phyloP scores from a whole-genome alignment of 2,329 filamentous ascomycete genomes.

The Chrysosporium keratinophilum region DNA sequence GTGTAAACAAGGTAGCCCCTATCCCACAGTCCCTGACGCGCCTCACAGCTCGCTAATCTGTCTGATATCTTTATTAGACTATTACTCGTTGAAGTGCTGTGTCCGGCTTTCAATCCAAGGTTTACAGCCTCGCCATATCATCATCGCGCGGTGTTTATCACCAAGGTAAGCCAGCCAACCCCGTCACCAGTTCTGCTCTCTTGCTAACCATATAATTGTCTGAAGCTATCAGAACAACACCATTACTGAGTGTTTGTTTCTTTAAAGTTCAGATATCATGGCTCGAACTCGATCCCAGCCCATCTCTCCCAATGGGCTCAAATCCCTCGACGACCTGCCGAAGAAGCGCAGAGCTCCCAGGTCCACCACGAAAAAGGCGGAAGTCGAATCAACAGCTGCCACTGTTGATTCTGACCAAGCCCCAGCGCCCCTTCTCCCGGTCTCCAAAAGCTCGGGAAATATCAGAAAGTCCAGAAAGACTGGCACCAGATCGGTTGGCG shows the following conservation, averaged over 20 bases:
- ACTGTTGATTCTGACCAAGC: not conserved
- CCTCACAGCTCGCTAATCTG: no score
- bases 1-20: no score
- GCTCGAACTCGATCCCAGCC: slow-evolving; percentile 31
- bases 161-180: not conserved
- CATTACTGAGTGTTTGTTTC: no score
- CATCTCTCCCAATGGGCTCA: slow-evolving; percentile 26
- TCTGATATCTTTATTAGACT: no score
- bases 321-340: slow-evolving; percentile 24
- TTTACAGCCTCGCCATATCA: not conserved
- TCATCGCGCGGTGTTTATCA: not conserved
- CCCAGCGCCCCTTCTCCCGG: no score
- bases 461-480: no score
- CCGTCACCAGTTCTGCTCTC: not conserved
- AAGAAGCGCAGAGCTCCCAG: slow-evolving; percentile 12
- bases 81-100: no score
- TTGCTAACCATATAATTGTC: not conserved
- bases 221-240: not conserved
- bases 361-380: slow-evolving; percentile 1
- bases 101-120: no score
- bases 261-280: no score
- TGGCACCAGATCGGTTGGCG: no score
- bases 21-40: no score
- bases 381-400: not conserved
- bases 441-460: no score